Evolutionary conservation across 257 asterid genomes (phyloP).

Genomic region (Ehretia macrophylla): DNA sequence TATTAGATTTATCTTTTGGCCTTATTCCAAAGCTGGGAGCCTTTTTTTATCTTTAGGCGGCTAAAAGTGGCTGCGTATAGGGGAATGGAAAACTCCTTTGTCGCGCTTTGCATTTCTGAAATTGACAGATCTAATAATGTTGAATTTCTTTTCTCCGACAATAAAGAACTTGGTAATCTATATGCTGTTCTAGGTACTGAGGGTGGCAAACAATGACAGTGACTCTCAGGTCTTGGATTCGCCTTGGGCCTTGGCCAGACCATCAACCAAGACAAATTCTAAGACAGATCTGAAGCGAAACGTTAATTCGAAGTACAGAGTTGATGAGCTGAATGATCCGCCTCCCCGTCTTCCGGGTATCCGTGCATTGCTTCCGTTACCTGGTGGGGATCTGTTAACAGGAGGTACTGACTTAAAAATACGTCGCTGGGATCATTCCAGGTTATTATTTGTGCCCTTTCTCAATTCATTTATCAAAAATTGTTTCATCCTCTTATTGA

Average conservation of each 20-base stretch:
- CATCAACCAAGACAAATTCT: slow-evolving; percentile 53
- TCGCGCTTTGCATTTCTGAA: too few relatives aligned
- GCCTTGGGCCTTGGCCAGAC: slow-evolving; percentile 75
- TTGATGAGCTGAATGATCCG: slow-evolving; percentile 80
- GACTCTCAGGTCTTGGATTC: slow-evolving; percentile 64
- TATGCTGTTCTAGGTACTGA: slow-evolving; percentile 50
- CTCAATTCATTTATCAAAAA: not conserved
- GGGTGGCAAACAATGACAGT: slow-evolving; percentile 65
- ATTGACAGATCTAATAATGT: too few relatives aligned
- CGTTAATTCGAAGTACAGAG: slow-evolving; percentile 65
- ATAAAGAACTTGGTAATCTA: not conserved
- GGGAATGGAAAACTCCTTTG: too few relatives aligned
- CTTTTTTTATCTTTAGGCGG: not conserved
- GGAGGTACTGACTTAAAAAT: slow-evolving; percentile 96
- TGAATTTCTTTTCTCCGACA: too few relatives aligned
- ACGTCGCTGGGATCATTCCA: slow-evolving; percentile 97
- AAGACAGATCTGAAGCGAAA: slow-evolving; percentile 63
- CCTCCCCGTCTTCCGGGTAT: slow-evolving; percentile 80
- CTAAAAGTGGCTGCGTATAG: not conserved
- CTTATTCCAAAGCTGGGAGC: not conserved
- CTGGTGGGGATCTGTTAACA: slow-evolving; percentile 94
- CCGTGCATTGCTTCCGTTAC: slow-evolving; percentile 98
- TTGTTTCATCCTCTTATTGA: slow-evolving; percentile 13
- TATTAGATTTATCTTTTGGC: slow-evolving; percentile 6
- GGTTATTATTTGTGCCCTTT: slow-evolving; percentile 30